phyloP scores from a whole-genome alignment of 2,329 filamentous ascomycete genomes.

The Didymella arachidicola region DNA sequence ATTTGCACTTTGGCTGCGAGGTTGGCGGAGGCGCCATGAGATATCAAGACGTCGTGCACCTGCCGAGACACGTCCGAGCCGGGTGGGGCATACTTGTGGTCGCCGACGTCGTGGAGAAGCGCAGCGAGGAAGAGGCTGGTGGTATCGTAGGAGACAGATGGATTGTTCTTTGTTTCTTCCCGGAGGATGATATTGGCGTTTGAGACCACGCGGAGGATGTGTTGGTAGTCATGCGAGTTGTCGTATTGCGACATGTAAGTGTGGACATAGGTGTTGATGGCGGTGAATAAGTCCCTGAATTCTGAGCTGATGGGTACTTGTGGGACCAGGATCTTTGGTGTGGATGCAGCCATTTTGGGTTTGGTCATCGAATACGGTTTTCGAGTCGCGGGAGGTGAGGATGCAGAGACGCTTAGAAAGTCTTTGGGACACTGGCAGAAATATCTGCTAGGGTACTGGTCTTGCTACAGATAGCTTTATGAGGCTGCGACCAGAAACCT shows the following conservation, averaged over 20 bases:
- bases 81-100: conserved; percentile 74
- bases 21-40: conserved; percentile 62
- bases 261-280: conserved; percentile 44
- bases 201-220: conserved; percentile 81
- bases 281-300: conserved; percentile 36
- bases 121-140: conserved; percentile 72
- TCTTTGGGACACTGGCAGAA: too few relatives aligned
- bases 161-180: conserved; percentile 53
- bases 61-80: conserved; percentile 65
- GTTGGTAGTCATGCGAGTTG: conserved; percentile 85
- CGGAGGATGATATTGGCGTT: conserved; percentile 72
- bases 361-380: background rate
- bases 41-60: conserved; percentile 63
- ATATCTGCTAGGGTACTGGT: too few relatives aligned
- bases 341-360: background rate
- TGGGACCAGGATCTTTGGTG: conserved; percentile 29
- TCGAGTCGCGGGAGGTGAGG: background rate
- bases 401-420: too few relatives aligned
- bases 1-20: conserved; percentile 73
- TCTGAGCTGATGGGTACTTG: conserved; percentile 34
- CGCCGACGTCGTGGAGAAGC: conserved; percentile 77
- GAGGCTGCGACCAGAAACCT: too few relatives aligned
- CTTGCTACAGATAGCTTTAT: background rate
- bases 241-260: conserved; percentile 61
- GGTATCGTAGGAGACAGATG: conserved; percentile 55